Conservation (phyloP, 768 basidiomycete species). For the Epithele typhae region DNA sequence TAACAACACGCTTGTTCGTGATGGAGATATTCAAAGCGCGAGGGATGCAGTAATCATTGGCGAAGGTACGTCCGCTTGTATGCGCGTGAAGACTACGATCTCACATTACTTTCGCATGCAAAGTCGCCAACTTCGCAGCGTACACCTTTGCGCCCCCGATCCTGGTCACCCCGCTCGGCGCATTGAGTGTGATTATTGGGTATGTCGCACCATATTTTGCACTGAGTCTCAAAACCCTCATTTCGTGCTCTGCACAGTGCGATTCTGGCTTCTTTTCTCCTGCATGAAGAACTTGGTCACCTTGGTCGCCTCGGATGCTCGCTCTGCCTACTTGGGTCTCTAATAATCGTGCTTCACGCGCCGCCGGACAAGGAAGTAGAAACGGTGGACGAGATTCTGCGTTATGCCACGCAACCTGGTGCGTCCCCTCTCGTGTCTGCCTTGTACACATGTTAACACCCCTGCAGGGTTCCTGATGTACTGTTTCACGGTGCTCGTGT, state of each 20-base stretch:
- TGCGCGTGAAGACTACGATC: not conserved
- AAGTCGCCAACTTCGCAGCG: constrained; percentile 89
- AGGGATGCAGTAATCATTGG: constrained; percentile 79
- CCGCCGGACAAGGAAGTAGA: constrained; percentile 92
- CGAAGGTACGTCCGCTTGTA: constrained; percentile 56
- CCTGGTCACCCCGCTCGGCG: constrained; percentile 97
- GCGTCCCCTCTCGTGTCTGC: constrained; percentile 20
- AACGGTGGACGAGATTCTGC: constrained; percentile 90
- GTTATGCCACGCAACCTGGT: constrained; percentile 94
- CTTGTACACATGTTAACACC: not conserved
- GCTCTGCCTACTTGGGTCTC: constrained; percentile 78
- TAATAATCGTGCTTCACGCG: constrained; percentile 94
- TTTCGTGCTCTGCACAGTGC: constrained; percentile 50
- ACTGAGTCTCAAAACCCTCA: not conserved
- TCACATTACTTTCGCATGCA: not conserved
- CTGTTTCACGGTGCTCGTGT: constrained; percentile 78
- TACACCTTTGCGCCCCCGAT: constrained; percentile 98
- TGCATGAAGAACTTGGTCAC: constrained; percentile 92
- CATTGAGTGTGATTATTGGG: constrained; percentile 95
- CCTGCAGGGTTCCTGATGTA: constrained; percentile 83
- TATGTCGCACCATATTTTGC: constrained; percentile 34
- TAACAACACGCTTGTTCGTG: constrained; percentile 18
- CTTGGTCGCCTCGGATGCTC: constrained; percentile 86
- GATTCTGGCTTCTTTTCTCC: constrained; percentile 86
- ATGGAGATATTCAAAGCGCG: constrained; percentile 7